These are phyloP conservation scores for Sugiyamaella grinbergsii DNA, from an alignment of 1,139 yeast genomes.

Conservation along the genomic window DNA sequence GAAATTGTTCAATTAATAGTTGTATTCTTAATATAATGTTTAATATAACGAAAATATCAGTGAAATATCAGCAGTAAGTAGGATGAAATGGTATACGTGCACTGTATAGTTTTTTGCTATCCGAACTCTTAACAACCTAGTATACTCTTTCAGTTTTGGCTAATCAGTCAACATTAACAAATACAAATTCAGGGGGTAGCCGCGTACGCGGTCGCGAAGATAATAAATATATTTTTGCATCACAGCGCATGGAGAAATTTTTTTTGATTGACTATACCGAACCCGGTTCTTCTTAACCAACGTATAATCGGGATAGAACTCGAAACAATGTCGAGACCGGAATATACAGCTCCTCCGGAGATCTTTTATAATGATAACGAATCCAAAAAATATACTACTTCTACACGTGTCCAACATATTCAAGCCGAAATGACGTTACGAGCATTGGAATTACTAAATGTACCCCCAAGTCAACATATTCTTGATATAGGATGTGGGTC, in stretches of 20 bases:
- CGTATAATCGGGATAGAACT: too few species aligned
- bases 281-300: too few species aligned
- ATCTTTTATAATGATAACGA: constrained; percentile 89
- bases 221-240: background rate
- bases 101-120: too few species aligned
- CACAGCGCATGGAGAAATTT: background rate
- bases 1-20: too few species aligned
- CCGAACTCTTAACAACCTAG: too few species aligned
- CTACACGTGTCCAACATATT: constrained; percentile 95
- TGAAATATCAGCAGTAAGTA: too few species aligned
- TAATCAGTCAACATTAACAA: too few species aligned
- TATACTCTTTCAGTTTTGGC: too few species aligned
- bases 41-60: background rate
- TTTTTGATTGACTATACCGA: too few species aligned
- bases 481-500: constrained; percentile 98
- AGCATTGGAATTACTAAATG: constrained; percentile 81
- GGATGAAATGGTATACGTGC: too few species aligned
- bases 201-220: constrained; percentile 8
- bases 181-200: constrained; percentile 18
- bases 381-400: constrained; percentile 83
- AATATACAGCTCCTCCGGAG: constrained; percentile 96
- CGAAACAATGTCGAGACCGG: constrained; percentile 96
- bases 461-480: constrained; percentile 65
- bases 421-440: constrained; percentile 97
- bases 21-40: too few species aligned